phyloP scores from a whole-genome alignment of 345 rosid species.

The Noccaea caerulescens region DNA sequence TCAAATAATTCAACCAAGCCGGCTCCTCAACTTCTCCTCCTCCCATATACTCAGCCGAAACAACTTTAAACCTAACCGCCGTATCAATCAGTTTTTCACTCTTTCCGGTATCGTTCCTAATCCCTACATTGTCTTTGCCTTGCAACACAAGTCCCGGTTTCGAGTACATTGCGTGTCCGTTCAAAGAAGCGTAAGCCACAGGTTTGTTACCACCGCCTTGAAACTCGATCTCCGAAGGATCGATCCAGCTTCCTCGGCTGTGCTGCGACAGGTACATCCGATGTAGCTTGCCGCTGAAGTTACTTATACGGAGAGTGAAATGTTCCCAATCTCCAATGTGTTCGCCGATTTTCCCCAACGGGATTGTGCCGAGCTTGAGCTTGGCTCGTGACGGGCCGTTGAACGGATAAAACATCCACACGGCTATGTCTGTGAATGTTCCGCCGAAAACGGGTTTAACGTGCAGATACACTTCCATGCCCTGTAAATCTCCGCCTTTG shows the following conservation, averaged over 20 bases:
- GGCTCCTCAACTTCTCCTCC: slow-evolving; percentile 48
- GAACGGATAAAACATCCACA: slow-evolving; percentile 87
- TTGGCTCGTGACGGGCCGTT: slow-evolving; percentile 80
- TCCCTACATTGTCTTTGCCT: slow-evolving; percentile 60
- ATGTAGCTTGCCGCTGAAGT: slow-evolving; percentile 68
- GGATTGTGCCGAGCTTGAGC: slow-evolving; percentile 52
- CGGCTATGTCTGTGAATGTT: slow-evolving; percentile 68
- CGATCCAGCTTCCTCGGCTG: slow-evolving; percentile 75
- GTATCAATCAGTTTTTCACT: slow-evolving; percentile 59
- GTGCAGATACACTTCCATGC: slow-evolving; percentile 63
- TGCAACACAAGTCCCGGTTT: slow-evolving; percentile 77
- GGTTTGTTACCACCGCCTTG: slow-evolving; percentile 55
- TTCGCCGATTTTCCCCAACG: slow-evolving; percentile 70
- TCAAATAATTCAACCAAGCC: slow-evolving; percentile 65
- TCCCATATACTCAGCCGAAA: slow-evolving; percentile 58
- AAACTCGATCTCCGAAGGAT: slow-evolving; percentile 67
- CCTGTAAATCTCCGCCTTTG: slow-evolving; percentile 62
- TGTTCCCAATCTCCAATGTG: slow-evolving; percentile 98
- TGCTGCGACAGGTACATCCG: slow-evolving; percentile 67
- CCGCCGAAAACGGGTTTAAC: slow-evolving; percentile 73
- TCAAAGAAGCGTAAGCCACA: slow-evolving; percentile 65
- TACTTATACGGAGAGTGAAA: slow-evolving; percentile 77
- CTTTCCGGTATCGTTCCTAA: slow-evolving; percentile 74
- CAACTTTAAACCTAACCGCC: slow-evolving; percentile 45
- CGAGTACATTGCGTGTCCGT: slow-evolving; percentile 81